These are phyloP conservation scores for Serendipita vermifera DNA, from an alignment of 768 basidiomycete species.

Conservation along the genomic window DNA sequence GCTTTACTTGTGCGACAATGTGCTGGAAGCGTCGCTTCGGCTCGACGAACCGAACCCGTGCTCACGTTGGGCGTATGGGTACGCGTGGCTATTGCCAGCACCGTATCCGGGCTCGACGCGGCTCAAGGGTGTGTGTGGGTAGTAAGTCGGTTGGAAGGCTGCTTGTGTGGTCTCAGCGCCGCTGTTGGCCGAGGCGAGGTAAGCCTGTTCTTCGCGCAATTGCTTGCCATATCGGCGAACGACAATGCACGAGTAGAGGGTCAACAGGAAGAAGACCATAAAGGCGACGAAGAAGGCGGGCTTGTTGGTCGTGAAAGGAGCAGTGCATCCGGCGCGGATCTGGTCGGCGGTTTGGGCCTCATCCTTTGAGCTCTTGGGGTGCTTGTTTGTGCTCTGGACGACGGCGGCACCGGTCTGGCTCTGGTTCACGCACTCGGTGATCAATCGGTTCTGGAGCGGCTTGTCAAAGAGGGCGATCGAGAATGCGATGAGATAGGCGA, in stretches of 20 bases:
- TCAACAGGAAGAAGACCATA: conserved; percentile 33
- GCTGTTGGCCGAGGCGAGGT: conserved; percentile 9
- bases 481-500: conserved; percentile 31
- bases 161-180: conserved; percentile 1
- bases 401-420: conserved; percentile 26
- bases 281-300: conserved; percentile 11
- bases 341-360: conserved; percentile 38
- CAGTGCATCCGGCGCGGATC: conserved; percentile 32
- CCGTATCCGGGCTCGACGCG: conserved; percentile 7
- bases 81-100: neutral
- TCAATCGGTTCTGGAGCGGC: conserved; percentile 33
- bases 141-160: conserved; percentile 6
- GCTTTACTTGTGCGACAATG: too few species aligned
- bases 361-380: neutral
- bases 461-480: conserved; percentile 40
- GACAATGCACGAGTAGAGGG: conserved; percentile 27
- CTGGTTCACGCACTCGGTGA: conserved; percentile 34
- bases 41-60: conserved; percentile 5
- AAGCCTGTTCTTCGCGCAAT: conserved; percentile 8
- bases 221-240: conserved; percentile 12
- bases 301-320: conserved; percentile 10
- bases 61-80: conserved; percentile 8
- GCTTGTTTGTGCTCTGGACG: conserved; percentile 14
- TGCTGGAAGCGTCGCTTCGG: too few species aligned
- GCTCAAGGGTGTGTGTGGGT: conserved; percentile 8